Evolutionary conservation across 2,329 filamentous ascomycete genomes (phyloP).

Genomic region (Diaporthe destruens): DNA sequence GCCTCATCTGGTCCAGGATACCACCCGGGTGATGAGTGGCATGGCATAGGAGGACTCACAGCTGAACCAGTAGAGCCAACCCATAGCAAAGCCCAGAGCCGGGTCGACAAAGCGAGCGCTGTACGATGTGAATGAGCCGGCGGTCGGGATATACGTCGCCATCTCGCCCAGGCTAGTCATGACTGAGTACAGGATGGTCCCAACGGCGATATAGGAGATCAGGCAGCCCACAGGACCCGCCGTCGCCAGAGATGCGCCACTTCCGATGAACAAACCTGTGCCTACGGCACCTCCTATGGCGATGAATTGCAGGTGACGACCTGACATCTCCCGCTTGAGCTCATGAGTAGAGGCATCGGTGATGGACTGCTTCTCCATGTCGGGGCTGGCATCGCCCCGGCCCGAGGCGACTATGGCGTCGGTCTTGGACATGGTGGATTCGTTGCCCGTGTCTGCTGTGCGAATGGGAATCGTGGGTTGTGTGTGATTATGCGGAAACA

Average conservation of each 20-base stretch:
- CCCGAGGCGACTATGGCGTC: constrained; percentile 35
- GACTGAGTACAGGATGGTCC: constrained; percentile 79
- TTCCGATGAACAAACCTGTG: constrained; percentile 79
- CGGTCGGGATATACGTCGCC: constrained; percentile 81
- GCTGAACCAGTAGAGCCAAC: constrained; percentile 87
- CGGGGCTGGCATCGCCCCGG: constrained; percentile 37
- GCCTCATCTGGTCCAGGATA: background rate
- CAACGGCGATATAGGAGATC: constrained; percentile 77
- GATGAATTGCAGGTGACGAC: constrained; percentile 63
- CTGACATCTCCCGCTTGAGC: constrained; percentile 40
- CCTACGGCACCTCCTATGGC: constrained; percentile 74
- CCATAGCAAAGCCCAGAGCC: constrained; percentile 81
- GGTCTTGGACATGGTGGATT: constrained; percentile 35
- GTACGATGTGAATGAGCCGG: constrained; percentile 83
- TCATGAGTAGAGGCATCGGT: constrained; percentile 37
- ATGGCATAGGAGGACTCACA: constrained; percentile 57
- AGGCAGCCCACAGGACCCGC: constrained; percentile 76
- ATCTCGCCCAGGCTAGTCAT: constrained; percentile 80
- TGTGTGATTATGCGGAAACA: background rate
- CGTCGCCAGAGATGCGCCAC: constrained; percentile 70
- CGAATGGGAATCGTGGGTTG: background rate
- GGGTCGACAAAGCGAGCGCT: constrained; percentile 81
- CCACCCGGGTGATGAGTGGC: background rate
- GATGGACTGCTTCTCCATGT: constrained; percentile 41
- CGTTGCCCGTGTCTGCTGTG: background rate